These are phyloP conservation scores for Tritrichomonas musculus DNA, from an alignment of 208 protist genomes.

Conservation along the genomic window DNA sequence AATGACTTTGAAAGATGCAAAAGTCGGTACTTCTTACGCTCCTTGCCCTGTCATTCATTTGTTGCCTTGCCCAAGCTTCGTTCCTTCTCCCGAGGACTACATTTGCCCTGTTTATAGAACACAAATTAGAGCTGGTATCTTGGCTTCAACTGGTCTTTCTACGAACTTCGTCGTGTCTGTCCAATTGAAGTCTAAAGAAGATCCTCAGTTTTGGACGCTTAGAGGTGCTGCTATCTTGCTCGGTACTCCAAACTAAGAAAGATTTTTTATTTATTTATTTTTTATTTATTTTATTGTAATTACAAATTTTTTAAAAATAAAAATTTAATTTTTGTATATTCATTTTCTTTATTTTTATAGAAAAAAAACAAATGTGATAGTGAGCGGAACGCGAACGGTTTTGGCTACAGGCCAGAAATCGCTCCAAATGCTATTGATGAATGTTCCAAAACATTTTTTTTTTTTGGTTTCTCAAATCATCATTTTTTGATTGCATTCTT, in stretches of 20 bases:
- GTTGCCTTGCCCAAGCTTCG: background rate
- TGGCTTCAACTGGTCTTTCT: slow-evolving; percentile 89
- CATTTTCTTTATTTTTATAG: no score
- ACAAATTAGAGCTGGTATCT: slow-evolving; percentile 70
- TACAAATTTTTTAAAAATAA: background rate
- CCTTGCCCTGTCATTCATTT: slow-evolving; percentile 61
- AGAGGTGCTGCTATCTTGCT: slow-evolving; percentile 51
- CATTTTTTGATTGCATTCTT: no score
- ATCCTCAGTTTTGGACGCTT: slow-evolving; percentile 64
- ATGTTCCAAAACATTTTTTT: no score
- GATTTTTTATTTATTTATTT: background rate
- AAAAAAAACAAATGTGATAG: no score
- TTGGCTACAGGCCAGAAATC: no score
- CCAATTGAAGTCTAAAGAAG: slow-evolving; percentile 59
- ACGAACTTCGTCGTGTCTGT: slow-evolving; percentile 90
- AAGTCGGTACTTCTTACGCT: slow-evolving; percentile 43
- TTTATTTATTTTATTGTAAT: background rate
- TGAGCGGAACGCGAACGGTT: no score
- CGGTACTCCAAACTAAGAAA: slow-evolving; percentile 66
- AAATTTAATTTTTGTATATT: no score
- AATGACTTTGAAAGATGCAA: slow-evolving; percentile 37
- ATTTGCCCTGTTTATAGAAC: slow-evolving; percentile 85
- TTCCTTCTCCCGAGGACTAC: slow-evolving; percentile 54
- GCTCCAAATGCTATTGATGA: no score
- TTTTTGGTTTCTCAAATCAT: no score